Evolutionary conservation across 768 basidiomycete genomes (phyloP).

Genomic region (Melanogaster broomeanus): DNA sequence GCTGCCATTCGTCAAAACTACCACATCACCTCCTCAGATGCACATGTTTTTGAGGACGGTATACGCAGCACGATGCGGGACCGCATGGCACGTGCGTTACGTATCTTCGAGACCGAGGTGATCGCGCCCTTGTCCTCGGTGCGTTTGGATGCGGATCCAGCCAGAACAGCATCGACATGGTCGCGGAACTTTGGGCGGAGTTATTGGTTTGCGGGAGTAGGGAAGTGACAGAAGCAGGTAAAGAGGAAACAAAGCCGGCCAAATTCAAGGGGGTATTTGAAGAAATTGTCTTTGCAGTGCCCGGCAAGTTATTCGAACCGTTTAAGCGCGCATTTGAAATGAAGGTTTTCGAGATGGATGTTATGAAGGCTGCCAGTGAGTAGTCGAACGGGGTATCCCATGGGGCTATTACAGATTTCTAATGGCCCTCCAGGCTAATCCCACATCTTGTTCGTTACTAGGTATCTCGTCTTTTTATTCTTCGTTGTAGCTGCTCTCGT

Average conservation of each 20-base stretch:
- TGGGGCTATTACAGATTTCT: not conserved
- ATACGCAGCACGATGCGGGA: constrained; percentile 46
- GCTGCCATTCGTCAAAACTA: constrained; percentile 42
- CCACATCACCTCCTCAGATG: constrained; percentile 33
- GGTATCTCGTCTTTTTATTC: not conserved
- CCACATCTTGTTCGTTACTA: not conserved
- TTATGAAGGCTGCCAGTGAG: constrained; percentile 31
- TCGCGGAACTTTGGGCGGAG: constrained; percentile 49
- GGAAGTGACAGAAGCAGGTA: constrained; percentile 20
- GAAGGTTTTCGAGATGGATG: constrained; percentile 39
- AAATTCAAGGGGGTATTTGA: constrained; percentile 44
- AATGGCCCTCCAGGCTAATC: not conserved
- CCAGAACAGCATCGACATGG: constrained; percentile 41
- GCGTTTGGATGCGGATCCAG: constrained; percentile 47
- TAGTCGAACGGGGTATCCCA: constrained; percentile 2
- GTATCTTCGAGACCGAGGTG: constrained; percentile 44
- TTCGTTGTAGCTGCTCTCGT: not conserved
- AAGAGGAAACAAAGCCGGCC: constrained; percentile 23
- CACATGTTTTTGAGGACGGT: constrained; percentile 37
- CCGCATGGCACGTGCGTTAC: constrained; percentile 48
- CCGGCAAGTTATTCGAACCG: constrained; percentile 34
- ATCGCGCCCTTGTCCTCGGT: constrained; percentile 42
- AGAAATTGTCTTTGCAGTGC: constrained; percentile 44
- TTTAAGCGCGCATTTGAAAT: constrained; percentile 44
- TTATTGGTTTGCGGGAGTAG: constrained; percentile 38